Evolutionary conservation across 495 filamentous ascomycete species (phyloP), one percentile per base, ranked within the genome.

Genomic region (Pyronema omphalodes): DNA sequence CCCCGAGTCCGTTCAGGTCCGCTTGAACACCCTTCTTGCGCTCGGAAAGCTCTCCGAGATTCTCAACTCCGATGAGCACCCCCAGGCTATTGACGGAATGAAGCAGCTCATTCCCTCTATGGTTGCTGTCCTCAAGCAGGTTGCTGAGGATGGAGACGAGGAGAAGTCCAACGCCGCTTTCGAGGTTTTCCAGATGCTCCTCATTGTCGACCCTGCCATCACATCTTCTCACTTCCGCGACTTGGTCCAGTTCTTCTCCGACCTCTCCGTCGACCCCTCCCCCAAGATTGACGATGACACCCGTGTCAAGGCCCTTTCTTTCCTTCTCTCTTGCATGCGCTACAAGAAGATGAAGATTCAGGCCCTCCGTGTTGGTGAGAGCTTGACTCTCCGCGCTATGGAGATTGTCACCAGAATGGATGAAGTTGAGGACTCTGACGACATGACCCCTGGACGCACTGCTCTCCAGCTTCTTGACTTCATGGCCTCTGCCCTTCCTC

Each of bases 261-360:
- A 93, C 51, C 70, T 98, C 44, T 77, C 86, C 41, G 73, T 79
- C 54, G 80, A 87, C 60, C 23, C 23, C 1, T 29, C 23, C 23
- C 84, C 76, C 12, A 71, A 80, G 17, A 70, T 81, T 8, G 82
- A 86, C 15, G 88, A 89, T 50, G 91, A 94, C 41, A 81, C 81
- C 39, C 79, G 91, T 56, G 79, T 81, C 5, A 91, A 96, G 71
- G 86, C 91, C 36, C 76, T 98, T 52, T 81, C 83, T 58, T 96
- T 95, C 77, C 71, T 98, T 29, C 87, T 93, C 72, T 88, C 94
- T 71, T 83, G 79, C 55, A 81, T 93, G 33, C 81, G 82, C 52
- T 95, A 88, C 73, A 79, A 89, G 58, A 91, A 88, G 67, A 78
- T 96, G 69, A 96, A 95, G 76, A 82, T 98, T 61, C 91, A 94